A percentile compares a stretch with the other conserved stretches of the same genome.
Evolutionary conservation across 352 stramenopile species (phyloP).

Genomic region (Phytophthora ohioensis): DNA sequence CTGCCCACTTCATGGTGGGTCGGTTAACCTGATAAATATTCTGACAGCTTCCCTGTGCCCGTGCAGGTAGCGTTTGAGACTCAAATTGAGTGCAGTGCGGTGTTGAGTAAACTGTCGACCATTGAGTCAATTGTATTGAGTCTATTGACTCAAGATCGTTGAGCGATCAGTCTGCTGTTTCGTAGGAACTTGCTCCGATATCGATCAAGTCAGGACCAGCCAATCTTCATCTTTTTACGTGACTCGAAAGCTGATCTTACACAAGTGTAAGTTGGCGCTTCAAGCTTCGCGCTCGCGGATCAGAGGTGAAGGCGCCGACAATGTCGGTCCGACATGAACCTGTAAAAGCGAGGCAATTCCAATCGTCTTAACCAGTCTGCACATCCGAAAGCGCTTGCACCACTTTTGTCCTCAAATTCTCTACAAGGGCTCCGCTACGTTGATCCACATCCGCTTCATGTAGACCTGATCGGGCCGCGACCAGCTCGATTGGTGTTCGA

Average conservation of each 20-base stretch:
- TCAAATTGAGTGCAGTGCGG: too few species aligned
- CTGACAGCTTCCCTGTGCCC: too few species aligned
- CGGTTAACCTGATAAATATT: too few species aligned
- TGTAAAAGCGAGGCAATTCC: not conserved
- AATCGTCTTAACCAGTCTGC: not conserved
- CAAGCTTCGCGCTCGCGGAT: not conserved
- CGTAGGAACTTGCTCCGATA: not conserved
- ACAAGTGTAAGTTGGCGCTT: not conserved
- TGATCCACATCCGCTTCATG: not conserved
- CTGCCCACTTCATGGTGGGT: not conserved
- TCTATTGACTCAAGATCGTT: too few species aligned
- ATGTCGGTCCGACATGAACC: not conserved
- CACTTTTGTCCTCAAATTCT: not conserved
- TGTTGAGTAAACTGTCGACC: too few species aligned
- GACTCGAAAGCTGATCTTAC: not conserved
- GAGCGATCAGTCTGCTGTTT: not conserved
- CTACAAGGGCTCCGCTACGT: slow-evolving; percentile 1
- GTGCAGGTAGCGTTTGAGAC: too few species aligned
- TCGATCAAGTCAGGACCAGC: not conserved
- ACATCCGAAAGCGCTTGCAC: not conserved
- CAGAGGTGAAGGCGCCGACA: not conserved
- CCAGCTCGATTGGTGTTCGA: not conserved
- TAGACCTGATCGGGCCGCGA: not conserved
- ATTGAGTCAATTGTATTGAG: too few species aligned
- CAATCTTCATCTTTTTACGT: not conserved